Evolutionary conservation across 1,139 yeast genomes (phyloP), one percentile per base, ranked within the genome.

Genomic region (Geotrichum cucujoidarum): DNA sequence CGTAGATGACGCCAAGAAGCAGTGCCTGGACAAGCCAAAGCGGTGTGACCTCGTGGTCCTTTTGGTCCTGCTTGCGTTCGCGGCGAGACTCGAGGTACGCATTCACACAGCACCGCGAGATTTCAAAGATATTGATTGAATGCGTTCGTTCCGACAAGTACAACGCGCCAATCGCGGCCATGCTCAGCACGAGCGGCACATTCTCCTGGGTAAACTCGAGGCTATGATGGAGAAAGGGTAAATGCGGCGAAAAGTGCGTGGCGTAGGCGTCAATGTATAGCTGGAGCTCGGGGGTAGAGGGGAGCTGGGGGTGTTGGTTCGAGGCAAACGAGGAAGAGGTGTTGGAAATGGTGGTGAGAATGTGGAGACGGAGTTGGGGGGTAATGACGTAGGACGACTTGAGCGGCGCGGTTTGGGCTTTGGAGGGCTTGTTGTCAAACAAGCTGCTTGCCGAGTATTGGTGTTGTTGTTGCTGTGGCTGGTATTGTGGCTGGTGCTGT

Each of bases 121-220:
- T 76, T 62, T 87, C 88, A 67, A 86, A 88, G 48, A 89, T 70
- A 18, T 85, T 72, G 57, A 83, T 73, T 0, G 95, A 85, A 61
- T 85, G 86, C 34, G 81, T 71, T 24, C 86, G 84, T 63, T 89
- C 95, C 65, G 83, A 87, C 1, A 86, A 79, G 60, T 87, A 87
- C 25, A 89, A 71, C 0, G 97, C 95, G 38, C 97, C 97, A 52
- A 89, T 78, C 17, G 95, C 84, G 1, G 94, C 84, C 78, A 89
- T 85, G 10, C 92, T 78, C 48, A 88, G 69, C n/a, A 88, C 65
- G 47, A 89, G 69, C 1, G 95, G 92, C 51, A 84, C 80, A 61
- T 84, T 83, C 44, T 82, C 86, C 49, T 73, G 64, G 53, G 74
- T 73, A 51, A 80, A 78, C 51, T 75, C 69, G 51, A 85, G 71